Evolutionary conservation across 2,329 filamentous ascomycete genomes (phyloP).

Genomic region (Exophiala sp.): DNA sequence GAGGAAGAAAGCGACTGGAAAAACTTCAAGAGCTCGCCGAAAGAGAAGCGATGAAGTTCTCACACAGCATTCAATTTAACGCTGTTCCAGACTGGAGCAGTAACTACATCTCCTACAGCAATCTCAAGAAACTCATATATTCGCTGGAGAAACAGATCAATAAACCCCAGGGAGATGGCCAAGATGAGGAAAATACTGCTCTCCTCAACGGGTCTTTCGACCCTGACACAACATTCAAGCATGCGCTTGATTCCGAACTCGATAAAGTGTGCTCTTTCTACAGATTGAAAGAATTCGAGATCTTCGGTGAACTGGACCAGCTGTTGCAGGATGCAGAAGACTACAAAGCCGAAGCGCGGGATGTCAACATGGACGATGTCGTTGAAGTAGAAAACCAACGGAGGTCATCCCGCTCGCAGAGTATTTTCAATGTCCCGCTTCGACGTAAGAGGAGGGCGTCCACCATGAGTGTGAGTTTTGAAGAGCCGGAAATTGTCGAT

Average conservation of each 20-base stretch:
- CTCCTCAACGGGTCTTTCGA: constrained; percentile 64
- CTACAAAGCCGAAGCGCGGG: constrained; percentile 56
- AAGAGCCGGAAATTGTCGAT: constrained; percentile 51
- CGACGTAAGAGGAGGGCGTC: constrained; percentile 43
- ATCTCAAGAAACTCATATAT: constrained; percentile 98
- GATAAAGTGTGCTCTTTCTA: constrained; percentile 95
- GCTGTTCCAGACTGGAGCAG: constrained; percentile 99
- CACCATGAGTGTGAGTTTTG: constrained; percentile 43
- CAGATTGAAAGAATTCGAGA: constrained; percentile 77
- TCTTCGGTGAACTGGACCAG: constrained; percentile 71
- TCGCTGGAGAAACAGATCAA: constrained; percentile 81
- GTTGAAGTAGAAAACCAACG: constrained; percentile 40
- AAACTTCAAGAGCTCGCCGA: constrained; percentile 27
- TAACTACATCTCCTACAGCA: constrained; percentile 97
- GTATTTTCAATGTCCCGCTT: constrained; percentile 49
- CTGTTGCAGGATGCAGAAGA: constrained; percentile 67
- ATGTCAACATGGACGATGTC: constrained; percentile 39
- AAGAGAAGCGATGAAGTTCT: constrained; percentile 82
- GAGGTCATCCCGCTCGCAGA: constrained; percentile 40
- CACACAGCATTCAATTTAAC: constrained; percentile 98
- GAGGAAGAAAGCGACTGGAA: constrained; percentile 19
- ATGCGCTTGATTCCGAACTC: constrained; percentile 77
- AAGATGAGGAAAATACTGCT: constrained; percentile 78
- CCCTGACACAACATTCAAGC: constrained; percentile 73
- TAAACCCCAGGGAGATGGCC: constrained; percentile 48